Percentiles rank a stretch among this genome's conserved stretches.
Conservation (phyloP, 176 grass and related monocot genomes). For the Eragrostis curvula region DNA sequence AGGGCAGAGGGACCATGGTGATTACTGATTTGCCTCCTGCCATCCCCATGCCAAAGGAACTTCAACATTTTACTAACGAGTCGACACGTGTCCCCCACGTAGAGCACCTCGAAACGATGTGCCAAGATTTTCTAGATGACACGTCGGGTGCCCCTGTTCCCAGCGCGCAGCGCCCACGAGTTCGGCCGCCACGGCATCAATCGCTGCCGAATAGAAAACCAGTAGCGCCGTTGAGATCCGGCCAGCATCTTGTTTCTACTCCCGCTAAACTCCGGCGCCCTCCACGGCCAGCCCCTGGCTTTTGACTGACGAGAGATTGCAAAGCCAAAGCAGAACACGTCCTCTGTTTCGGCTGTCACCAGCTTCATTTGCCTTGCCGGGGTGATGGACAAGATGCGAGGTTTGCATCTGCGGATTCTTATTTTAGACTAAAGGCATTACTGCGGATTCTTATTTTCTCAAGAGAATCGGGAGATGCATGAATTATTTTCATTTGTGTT, state of each 20-base stretch:
- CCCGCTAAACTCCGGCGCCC: background rate
- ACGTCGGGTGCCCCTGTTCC: too few species aligned
- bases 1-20: too few species aligned
- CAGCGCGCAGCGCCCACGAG: too few species aligned
- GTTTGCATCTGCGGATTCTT: background rate
- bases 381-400: conserved; percentile 30
- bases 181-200: too few species aligned
- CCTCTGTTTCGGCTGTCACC: background rate
- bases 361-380: background rate
- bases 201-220: background rate
- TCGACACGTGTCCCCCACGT: too few species aligned
- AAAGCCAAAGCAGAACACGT: background rate
- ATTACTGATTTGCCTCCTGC: too few species aligned
- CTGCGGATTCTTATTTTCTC: background rate
- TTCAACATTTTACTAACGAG: too few species aligned
- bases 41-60: too few species aligned
- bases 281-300: background rate
- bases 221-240: background rate
- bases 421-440: too few species aligned
- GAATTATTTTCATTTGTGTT: background rate
- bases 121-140: too few species aligned
- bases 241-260: background rate
- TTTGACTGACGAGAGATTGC: background rate
- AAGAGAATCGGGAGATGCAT: background rate
- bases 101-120: too few species aligned